Conservation (phyloP, 1,139 yeast genomes). For the Saccharomyces hybrid region DNA sequence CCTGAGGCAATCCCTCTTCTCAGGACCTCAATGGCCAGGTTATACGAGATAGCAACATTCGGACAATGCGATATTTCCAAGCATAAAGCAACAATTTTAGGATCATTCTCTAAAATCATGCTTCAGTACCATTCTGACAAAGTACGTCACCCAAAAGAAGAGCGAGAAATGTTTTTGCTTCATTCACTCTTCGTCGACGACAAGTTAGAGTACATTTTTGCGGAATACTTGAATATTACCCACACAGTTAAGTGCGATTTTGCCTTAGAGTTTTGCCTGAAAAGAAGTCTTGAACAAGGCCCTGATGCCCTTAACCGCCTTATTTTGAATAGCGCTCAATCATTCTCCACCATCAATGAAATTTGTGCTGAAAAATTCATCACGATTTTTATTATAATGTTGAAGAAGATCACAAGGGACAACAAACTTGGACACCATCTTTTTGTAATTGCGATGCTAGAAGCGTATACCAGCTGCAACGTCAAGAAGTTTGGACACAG, state of each 20-base stretch:
- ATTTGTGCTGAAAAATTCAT: constrained; percentile 11
- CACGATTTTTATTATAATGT: constrained; percentile 18
- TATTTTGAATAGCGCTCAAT: background rate
- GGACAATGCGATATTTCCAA: background rate
- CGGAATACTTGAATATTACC: background rate
- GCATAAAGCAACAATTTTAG: background rate
- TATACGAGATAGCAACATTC: background rate
- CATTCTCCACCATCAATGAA: background rate
- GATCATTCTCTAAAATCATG: background rate
- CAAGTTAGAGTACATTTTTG: background rate
- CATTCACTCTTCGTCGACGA: background rate
- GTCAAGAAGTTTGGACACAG: background rate
- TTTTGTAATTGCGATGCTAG: constrained; percentile 27
- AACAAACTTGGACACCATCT: constrained; percentile 18
- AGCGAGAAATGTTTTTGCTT: background rate
- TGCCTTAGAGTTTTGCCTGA: background rate
- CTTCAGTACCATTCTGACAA: background rate
- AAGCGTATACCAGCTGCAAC: constrained; percentile 17
- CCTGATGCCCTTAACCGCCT: constrained; percentile 15
- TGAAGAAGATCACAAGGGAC: constrained; percentile 19
- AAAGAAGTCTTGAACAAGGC: constrained; percentile 7
- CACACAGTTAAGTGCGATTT: background rate
- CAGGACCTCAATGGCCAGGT: background rate
- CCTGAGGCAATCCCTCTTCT: background rate
- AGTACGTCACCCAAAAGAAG: background rate